A percentile compares a stretch with the other conserved stretches of the same genome.
phyloP scores from a whole-genome alignment of 148 eudicot genomes.

The Cornus kousa region DNA sequence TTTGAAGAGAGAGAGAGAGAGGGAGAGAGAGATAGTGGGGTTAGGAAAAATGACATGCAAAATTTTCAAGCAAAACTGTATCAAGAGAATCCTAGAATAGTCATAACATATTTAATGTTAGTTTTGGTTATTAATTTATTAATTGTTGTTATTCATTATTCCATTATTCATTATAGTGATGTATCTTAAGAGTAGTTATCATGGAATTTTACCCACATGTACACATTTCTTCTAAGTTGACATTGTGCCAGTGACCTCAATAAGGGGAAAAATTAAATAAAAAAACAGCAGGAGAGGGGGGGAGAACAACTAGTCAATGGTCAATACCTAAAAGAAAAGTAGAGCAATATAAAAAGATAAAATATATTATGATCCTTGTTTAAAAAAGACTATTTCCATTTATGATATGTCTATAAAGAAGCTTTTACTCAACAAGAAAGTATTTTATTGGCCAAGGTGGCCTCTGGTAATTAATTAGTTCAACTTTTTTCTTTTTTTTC shows the following conservation, averaged over 20 bases:
- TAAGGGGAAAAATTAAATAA: not conserved
- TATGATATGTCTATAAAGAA: not conserved
- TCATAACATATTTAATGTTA: not conserved
- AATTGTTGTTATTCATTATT: not conserved
- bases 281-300: not conserved
- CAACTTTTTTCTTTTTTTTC: not conserved
- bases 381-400: not conserved
- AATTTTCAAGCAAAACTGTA: conserved; percentile 24
- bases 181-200: conserved; percentile 17
- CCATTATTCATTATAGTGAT: not conserved
- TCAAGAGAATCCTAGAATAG: conserved; percentile 47
- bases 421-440: not conserved
- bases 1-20: not conserved
- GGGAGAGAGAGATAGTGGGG: conserved; percentile 38
- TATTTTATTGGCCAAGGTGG: not conserved
- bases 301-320: not conserved
- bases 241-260: conserved; percentile 1
- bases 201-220: conserved; percentile 19
- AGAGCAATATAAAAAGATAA: not conserved
- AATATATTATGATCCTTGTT: not conserved
- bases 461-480: not conserved
- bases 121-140: not conserved
- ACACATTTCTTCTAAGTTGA: conserved; percentile 11
- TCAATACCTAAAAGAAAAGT: conserved; percentile 24
- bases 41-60: conserved; percentile 38